Percentiles rank a stretch among this genome's conserved stretches.
Evolutionary conservation across 2,329 filamentous ascomycete species (phyloP).

Genomic region (Colletotrichum truncatum): DNA sequence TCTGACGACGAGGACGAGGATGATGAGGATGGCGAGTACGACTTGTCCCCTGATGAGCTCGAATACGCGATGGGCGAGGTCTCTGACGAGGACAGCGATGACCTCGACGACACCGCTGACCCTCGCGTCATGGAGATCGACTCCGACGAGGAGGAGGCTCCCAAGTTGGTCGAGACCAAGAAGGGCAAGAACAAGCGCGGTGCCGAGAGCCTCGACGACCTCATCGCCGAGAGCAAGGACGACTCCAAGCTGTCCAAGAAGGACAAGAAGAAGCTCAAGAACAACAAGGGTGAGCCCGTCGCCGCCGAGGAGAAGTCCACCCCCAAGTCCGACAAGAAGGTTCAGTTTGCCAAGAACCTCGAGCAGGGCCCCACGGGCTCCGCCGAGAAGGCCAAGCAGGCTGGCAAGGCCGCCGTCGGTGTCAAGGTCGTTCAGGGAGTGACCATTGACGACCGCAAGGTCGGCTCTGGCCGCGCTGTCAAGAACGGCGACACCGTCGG

Average conservation of each 20-base stretch:
- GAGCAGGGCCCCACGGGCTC: slow-evolving; percentile 93
- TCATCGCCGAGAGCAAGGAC: slow-evolving; percentile 80
- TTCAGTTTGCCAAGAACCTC: slow-evolving; percentile 98
- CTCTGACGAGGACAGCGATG: slow-evolving; percentile 78
- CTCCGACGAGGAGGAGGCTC: slow-evolving; percentile 78
- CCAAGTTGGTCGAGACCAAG: slow-evolving; percentile 64
- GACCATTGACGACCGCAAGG: slow-evolving; percentile 94
- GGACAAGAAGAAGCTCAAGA: slow-evolving; percentile 97
- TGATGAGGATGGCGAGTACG: slow-evolving; percentile 78
- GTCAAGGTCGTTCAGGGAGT: slow-evolving; percentile 88
- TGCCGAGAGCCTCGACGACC: slow-evolving; percentile 81
- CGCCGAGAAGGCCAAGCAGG: slow-evolving; percentile 53
- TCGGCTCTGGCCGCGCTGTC: slow-evolving; percentile 82
- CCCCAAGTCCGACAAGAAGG: slow-evolving; percentile 85
- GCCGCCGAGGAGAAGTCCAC: slow-evolving; percentile 65
- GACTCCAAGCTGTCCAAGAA: slow-evolving; percentile 91
- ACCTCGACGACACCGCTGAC: slow-evolving; percentile 80
- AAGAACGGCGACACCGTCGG: slow-evolving; percentile 92
- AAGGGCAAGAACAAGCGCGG: slow-evolving; percentile 95
- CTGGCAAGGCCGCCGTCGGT: slow-evolving; percentile 57
- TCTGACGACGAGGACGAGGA: slow-evolving; percentile 70
- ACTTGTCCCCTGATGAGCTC: slow-evolving; percentile 83
- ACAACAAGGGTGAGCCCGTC: slow-evolving; percentile 93
- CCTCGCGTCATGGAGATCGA: slow-evolving; percentile 87
- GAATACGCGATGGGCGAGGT: slow-evolving; percentile 79